These are phyloP conservation scores for Bonnemaisonia californica DNA, from an alignment of 31 red algal species.

Conservation along the genomic window DNA sequence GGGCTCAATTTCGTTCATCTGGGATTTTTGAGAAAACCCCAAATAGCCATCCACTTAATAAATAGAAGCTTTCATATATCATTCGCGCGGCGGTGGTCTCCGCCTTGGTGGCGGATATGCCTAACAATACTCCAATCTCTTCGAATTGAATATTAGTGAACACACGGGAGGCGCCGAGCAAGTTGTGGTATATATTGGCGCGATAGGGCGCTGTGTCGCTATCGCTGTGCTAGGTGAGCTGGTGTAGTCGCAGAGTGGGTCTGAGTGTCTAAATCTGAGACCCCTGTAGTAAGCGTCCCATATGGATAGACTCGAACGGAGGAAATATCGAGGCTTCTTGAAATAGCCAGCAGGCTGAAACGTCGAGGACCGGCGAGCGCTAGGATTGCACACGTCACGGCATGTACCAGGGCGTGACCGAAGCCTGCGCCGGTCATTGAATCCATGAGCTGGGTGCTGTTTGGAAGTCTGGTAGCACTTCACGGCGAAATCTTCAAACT, in stretches of 20 bases:
- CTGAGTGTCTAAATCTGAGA: slow-evolving; percentile 66
- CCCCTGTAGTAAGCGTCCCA: slow-evolving; percentile 65
- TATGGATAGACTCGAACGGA: slow-evolving; percentile 86
- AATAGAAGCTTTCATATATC: slow-evolving; percentile 82
- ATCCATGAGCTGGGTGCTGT: slow-evolving; percentile 23
- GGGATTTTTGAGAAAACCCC: slow-evolving; percentile 37
- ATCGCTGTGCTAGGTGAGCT: slow-evolving; percentile 48
- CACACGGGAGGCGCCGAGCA: slow-evolving; percentile 66
- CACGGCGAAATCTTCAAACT: slow-evolving; percentile 77
- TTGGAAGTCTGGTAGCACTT: slow-evolving; percentile 80
- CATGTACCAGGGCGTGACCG: slow-evolving; percentile 53
- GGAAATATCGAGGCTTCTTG: slow-evolving; percentile 56
- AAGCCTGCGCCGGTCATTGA: slow-evolving; percentile 36
- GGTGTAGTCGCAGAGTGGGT: slow-evolving; percentile 60
- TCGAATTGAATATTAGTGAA: slow-evolving; percentile 78
- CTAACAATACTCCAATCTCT: slow-evolving; percentile 70
- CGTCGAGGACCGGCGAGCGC: slow-evolving; percentile 87
- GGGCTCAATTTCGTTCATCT: slow-evolving; percentile 51
- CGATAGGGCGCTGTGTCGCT: slow-evolving; percentile 74
- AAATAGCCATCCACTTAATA: slow-evolving; percentile 84
- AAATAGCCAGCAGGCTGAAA: slow-evolving; percentile 74
- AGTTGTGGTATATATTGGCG: slow-evolving; percentile 84
- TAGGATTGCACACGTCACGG: slow-evolving; percentile 81
- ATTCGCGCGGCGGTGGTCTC: slow-evolving; percentile 72
- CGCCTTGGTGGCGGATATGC: slow-evolving; percentile 58